Conservation (phyloP, 2,329 filamentous ascomycete species). For the Alternaria gansuensis region DNA sequence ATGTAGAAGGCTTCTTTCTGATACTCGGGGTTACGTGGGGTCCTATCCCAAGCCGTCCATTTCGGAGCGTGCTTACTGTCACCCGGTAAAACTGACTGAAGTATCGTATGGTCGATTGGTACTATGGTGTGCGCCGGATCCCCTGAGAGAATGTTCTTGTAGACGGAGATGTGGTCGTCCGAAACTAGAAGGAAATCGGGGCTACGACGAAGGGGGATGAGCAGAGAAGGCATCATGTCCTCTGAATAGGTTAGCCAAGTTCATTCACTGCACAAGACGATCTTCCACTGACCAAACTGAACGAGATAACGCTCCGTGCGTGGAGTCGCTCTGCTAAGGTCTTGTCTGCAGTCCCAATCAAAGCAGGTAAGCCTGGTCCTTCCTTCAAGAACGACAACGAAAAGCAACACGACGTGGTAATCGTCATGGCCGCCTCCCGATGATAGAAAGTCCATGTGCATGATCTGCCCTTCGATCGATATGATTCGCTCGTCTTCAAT, state of each 20-base stretch:
- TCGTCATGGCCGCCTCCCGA: slow-evolving; percentile 73
- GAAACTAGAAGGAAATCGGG: slow-evolving; percentile 55
- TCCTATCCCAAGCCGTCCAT: slow-evolving; percentile 87
- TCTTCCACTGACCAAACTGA: slow-evolving; percentile 37
- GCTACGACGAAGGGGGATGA: slow-evolving; percentile 54
- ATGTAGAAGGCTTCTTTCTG: slow-evolving; percentile 83
- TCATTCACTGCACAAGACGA: neutral
- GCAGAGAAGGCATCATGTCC: slow-evolving; percentile 49
- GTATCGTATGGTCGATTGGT: slow-evolving; percentile 43
- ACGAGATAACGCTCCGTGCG: slow-evolving; percentile 41
- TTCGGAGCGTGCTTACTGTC: slow-evolving; percentile 59
- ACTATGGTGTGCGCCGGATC: slow-evolving; percentile 35
- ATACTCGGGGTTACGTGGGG: slow-evolving; percentile 67
- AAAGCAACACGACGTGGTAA: slow-evolving; percentile 76
- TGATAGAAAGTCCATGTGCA: slow-evolving; percentile 86
- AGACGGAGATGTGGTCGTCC: slow-evolving; percentile 50
- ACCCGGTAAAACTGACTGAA: slow-evolving; percentile 57
- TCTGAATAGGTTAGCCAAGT: slow-evolving; percentile 38
- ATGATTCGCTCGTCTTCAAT: slow-evolving; percentile 63
- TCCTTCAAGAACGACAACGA: slow-evolving; percentile 62
- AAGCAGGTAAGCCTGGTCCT: slow-evolving; percentile 61
- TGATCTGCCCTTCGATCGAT: slow-evolving; percentile 71
- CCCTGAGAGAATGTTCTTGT: slow-evolving; percentile 55
- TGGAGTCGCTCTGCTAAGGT: slow-evolving; percentile 38
- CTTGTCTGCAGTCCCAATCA: slow-evolving; percentile 62